These are phyloP conservation scores for Nakazawaea populi DNA, from an alignment of 805 yeast genomes.

Conservation along the genomic window DNA sequence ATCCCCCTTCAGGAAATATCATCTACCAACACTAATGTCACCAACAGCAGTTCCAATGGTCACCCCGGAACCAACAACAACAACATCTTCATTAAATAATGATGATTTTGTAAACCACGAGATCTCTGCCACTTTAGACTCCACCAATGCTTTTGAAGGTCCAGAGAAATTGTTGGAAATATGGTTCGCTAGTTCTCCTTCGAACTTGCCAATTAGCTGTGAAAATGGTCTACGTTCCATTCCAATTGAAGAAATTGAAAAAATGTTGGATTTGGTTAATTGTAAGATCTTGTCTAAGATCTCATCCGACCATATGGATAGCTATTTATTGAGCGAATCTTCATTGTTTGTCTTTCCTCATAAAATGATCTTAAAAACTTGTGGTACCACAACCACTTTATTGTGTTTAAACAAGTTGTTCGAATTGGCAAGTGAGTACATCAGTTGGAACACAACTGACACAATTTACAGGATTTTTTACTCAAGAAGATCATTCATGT, in stretches of 20 bases:
- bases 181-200: conserved; percentile 65
- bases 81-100: not conserved
- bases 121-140: conserved; percentile 72
- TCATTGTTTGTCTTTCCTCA: conserved; percentile 86
- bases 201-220: conserved; percentile 29
- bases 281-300: conserved; percentile 85
- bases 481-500: conserved; percentile 89
- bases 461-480: conserved; percentile 66
- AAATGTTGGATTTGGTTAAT: conserved; percentile 70
- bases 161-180: conserved; percentile 91
- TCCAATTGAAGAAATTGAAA: conserved; percentile 62
- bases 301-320: conserved; percentile 61
- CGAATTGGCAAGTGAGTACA: conserved; percentile 36
- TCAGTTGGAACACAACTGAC: conserved; percentile 34
- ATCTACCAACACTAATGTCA: not conserved
- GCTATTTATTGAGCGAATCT: conserved; percentile 83
- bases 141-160: conserved; percentile 92
- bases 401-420: conserved; percentile 66
- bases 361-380: conserved; percentile 82
- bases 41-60: conserved; percentile 11
- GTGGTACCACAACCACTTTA: conserved; percentile 93
- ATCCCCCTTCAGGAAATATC: not conserved
- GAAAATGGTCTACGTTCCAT: conserved; percentile 54
- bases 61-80: conserved; percentile 9
- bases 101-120: conserved; percentile 62